Evolutionary conservation across 2,329 filamentous ascomycete species (phyloP), one percentile per base, ranked within the genome.

Genomic region (Paradendryphiella salina): DNA sequence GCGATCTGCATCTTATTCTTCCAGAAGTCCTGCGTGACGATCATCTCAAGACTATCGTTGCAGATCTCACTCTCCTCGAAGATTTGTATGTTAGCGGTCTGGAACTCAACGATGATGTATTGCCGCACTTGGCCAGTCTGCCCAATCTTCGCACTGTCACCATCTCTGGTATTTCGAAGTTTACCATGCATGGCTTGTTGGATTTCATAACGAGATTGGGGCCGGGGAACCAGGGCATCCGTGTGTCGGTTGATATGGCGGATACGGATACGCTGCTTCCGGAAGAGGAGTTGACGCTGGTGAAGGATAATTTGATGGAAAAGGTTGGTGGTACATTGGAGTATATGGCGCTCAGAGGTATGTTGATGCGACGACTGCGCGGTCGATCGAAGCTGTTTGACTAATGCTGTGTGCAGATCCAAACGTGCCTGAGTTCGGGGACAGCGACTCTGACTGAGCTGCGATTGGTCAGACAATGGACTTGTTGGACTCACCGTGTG

Each of bases 51-150:
- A 60, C 61, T 2, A 74, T 88, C 13, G 74, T 79, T 18, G 52
- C 65, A 1, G 66, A 73, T 8, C 69, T 85, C 8, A 69, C 69
- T 0, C 63, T 75, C 13, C 75, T 88, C 0, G 81, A 85, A 56
- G 78, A 82, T 10, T 68, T 88, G 11, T 79, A 75, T 36, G 78
- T 87, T 40, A 79, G 77, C 35, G 84, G 84, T 7, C 75, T 78
- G 35, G 79, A 80, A 13, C 68, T 81, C 17, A 76, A 79, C 4
- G 79, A 84, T 52, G 74, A 76, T 17, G 71, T 81, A 9, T 75
- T 80, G 48, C 63, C 65, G 28, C 63, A 66, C 3, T 64, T 84
- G 10, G 74, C 80, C 9, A 65, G 66, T 5, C 71, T 86, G 35
- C 65, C 66, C 3, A 74, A 78, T 26, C 70, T 88, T 29, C 79